These are phyloP conservation scores for Cucurbita pepo DNA, from an alignment of 306 rosid genomes.

Conservation along the genomic window DNA sequence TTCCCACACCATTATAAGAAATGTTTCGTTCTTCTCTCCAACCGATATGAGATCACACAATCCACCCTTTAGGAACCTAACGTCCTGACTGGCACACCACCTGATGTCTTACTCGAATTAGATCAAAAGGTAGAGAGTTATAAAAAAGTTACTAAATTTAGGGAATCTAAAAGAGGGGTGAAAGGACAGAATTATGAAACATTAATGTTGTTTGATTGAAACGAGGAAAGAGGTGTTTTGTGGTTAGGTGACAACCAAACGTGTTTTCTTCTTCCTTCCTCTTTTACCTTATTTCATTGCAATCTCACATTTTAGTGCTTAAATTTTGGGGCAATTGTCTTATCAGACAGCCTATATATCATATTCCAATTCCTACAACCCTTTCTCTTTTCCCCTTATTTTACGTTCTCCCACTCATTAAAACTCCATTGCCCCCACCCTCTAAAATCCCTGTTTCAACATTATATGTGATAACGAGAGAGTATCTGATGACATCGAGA, in stretches of 20 bases:
- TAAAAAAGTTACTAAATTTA: too few species aligned
- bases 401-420: background rate
- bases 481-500: background rate
- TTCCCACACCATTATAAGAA: too few species aligned
- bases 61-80: too few species aligned
- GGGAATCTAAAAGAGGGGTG: background rate
- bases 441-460: background rate
- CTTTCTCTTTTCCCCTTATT: background rate
- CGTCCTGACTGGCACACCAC: too few species aligned
- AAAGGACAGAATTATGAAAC: background rate
- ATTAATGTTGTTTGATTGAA: background rate
- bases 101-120: too few species aligned
- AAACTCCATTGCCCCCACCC: background rate
- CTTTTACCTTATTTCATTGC: background rate
- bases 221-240: background rate
- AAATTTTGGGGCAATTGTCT: background rate
- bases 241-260: conserved; percentile 7
- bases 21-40: too few species aligned
- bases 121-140: too few species aligned
- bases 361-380: background rate
- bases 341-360: background rate
- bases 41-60: too few species aligned
- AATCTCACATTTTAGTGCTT: background rate
- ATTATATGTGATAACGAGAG: background rate
- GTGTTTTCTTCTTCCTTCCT: background rate